Base-by-base conservation (phyloP, 495 filamentous ascomycete genomes). In the Aspergillus ellipticus region DNA sequence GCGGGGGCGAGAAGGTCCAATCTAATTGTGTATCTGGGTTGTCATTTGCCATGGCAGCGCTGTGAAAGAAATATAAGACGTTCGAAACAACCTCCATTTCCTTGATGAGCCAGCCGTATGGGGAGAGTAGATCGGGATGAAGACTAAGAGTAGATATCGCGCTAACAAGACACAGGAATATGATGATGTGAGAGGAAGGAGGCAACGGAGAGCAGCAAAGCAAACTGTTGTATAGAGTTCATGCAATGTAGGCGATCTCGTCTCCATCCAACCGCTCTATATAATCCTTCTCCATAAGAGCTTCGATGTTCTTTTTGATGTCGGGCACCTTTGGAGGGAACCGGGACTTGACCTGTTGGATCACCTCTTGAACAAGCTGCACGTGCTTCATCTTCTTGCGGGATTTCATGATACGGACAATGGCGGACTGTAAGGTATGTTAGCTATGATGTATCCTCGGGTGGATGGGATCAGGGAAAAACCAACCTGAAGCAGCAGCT, bases 291-390 rank as follows among this genome's bases (percentile, higher is more conserved):
- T 99, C 94, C 57, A 99, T 88, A 39, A 99, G 79, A 61, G 96
- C 96, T 72, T 99, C 94, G 65, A 99, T 97, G 71, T 93, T 96
- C 78, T 96, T 97, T 77, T 99, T 99, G 82, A 99, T 97, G 61
- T 99, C 94, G 5, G 82, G 78, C 19, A 97, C 79, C 71, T 96
- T 93, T 21, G 95, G 94, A 33, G 89, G 85, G 77, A 99, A 99
- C 48, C 94, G 89, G n/a, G 81, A 82, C 66, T 87, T 88, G 74
- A 99, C 96, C 72, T 97, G 95, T 58, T 84, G 84, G 68, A 99
- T 97, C 15, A 89, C 92, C 74, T 99, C 94, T 62, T 89, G 85
- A 42, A 99, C 90, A 9, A 99, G 84, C 66, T 90, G 85, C 49
- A 88, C 83, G 72, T 99, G 93, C 82, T 96, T 96, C 89, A 97